Conservation (phyloP, 768 basidiomycete genomes). For the Guyanaporus albipodus region DNA sequence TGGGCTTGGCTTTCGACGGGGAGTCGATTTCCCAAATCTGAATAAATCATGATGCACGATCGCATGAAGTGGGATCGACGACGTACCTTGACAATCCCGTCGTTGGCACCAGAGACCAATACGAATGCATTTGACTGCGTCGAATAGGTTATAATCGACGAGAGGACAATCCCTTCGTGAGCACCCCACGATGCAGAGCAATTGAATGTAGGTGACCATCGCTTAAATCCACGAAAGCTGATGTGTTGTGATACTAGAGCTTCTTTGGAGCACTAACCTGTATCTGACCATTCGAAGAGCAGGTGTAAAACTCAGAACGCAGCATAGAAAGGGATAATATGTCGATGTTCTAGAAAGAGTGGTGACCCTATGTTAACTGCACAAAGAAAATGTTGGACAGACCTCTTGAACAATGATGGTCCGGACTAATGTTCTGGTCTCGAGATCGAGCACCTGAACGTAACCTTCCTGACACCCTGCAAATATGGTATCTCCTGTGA, state of each 20-base stretch:
- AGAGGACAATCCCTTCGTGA: slow-evolving; percentile 79
- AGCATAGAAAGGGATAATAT: slow-evolving; percentile 77
- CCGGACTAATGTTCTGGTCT: slow-evolving; percentile 82
- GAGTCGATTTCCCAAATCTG: slow-evolving; percentile 54
- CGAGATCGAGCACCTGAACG: slow-evolving; percentile 87
- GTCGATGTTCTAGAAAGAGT: slow-evolving; percentile 56
- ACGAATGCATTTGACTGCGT: slow-evolving; percentile 20
- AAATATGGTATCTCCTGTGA: slow-evolving; percentile 75
- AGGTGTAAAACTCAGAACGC: slow-evolving; percentile 59
- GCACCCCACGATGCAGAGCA: slow-evolving; percentile 80
- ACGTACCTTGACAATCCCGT: slow-evolving; percentile 75
- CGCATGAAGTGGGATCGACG: neutral
- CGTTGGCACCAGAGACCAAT: slow-evolving; percentile 80
- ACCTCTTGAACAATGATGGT: slow-evolving; percentile 87
- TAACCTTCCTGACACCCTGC: slow-evolving; percentile 94
- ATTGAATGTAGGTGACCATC: slow-evolving; percentile 83
- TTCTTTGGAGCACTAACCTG: slow-evolving; percentile 44
- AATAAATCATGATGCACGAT: neutral
- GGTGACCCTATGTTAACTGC: neutral
- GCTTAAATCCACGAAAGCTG: slow-evolving; percentile 35
- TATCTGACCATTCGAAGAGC: slow-evolving; percentile 64
- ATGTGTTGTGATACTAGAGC: neutral
- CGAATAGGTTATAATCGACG: slow-evolving; percentile 57
- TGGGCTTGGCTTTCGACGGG: slow-evolving; percentile 8
- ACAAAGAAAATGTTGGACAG: slow-evolving; percentile 3